These are phyloP conservation scores for Cladosporium sp. DNA, from an alignment of 2,329 filamentous ascomycete species.

Conservation along the genomic window DNA sequence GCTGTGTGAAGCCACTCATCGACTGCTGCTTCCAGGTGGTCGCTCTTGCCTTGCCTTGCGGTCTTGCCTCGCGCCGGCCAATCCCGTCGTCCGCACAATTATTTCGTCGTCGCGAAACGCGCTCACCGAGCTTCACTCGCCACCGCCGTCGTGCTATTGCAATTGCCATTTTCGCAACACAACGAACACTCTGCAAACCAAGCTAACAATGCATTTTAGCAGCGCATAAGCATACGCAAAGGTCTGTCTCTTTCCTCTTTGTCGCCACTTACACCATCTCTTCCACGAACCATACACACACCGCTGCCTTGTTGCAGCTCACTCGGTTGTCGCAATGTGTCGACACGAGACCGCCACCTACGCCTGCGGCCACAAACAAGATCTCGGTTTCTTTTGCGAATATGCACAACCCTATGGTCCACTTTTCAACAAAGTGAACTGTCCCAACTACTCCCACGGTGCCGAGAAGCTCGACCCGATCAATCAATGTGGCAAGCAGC, in stretches of 20 bases:
- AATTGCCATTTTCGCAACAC: neutral
- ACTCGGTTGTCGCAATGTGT: slow-evolving; percentile 28
- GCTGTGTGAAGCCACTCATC: neutral
- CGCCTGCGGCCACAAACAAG: slow-evolving; percentile 28
- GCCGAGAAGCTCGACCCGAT: neutral
- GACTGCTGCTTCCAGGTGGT: neutral
- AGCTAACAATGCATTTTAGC: neutral
- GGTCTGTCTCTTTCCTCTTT: slow-evolving; percentile 1
- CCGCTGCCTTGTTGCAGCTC: neutral
- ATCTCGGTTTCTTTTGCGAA: slow-evolving; percentile 21
- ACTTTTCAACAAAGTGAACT: slow-evolving; percentile 20
- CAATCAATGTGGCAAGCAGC: slow-evolving; percentile 18
- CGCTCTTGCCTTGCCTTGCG: neutral
- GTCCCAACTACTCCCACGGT: slow-evolving; percentile 18
- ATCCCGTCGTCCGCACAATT: neutral
- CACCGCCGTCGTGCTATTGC: neutral
- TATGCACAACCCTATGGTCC: slow-evolving; percentile 2
- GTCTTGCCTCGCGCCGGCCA: neutral
- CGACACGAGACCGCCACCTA: slow-evolving; percentile 27
- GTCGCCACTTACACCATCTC: neutral
- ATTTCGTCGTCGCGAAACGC: neutral
- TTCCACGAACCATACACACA: neutral
- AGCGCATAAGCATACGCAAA: neutral
- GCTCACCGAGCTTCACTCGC: neutral
- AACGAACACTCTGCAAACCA: neutral